A percentile compares a stretch with the other conserved stretches of the same genome.
phyloP scores from a whole-genome alignment of 2,329 filamentous ascomycete genomes.

The Pleomassaria siparia region DNA sequence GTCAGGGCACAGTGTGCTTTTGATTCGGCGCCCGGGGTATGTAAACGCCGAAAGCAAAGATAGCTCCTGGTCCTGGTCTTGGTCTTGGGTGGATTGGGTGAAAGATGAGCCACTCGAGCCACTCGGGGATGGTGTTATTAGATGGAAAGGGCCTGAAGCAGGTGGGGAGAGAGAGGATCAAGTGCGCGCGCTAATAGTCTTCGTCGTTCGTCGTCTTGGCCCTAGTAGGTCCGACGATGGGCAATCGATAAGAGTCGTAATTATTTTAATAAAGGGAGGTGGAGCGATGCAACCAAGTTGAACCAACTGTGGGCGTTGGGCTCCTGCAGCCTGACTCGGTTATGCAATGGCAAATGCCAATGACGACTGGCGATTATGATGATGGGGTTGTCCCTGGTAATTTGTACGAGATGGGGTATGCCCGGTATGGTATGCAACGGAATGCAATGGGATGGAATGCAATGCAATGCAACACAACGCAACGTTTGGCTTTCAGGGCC shows the following conservation, averaged over 20 bases:
- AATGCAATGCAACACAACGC: conserved; percentile 1
- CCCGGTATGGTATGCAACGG: conserved; percentile 8
- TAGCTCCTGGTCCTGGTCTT: conserved; percentile 11
- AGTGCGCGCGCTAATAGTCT: too few relatives aligned
- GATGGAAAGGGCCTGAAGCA: conserved; percentile 3
- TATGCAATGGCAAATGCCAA: conserved; percentile 1
- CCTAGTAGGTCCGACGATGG: conserved; percentile 7
- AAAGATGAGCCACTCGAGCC: conserved; percentile 17
- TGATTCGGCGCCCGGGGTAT: conserved; percentile 31
- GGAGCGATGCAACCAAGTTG: too few relatives aligned
- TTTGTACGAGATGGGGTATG: conserved; percentile 6
- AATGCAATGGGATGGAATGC: conserved; percentile 8
- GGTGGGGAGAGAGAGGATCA: conserved; percentile 5
- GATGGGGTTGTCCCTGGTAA: neutral
- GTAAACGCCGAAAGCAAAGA: conserved; percentile 9
- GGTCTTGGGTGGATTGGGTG: too few relatives aligned
- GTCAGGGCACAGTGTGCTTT: conserved; percentile 15
- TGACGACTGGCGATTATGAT: conserved; percentile 2
- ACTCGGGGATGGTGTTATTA: conserved; percentile 10
- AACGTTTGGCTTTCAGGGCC: conserved; percentile 21
- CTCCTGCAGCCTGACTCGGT: conserved; percentile 6
- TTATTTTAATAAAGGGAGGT: too few relatives aligned
- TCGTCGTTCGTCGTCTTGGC: too few relatives aligned
- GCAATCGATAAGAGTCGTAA: conserved; percentile 13
- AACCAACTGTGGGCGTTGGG: conserved; percentile 4